Base-by-base conservation (phyloP, 164 flowering plant genomes). In the Liquidambar formosana region DNA sequence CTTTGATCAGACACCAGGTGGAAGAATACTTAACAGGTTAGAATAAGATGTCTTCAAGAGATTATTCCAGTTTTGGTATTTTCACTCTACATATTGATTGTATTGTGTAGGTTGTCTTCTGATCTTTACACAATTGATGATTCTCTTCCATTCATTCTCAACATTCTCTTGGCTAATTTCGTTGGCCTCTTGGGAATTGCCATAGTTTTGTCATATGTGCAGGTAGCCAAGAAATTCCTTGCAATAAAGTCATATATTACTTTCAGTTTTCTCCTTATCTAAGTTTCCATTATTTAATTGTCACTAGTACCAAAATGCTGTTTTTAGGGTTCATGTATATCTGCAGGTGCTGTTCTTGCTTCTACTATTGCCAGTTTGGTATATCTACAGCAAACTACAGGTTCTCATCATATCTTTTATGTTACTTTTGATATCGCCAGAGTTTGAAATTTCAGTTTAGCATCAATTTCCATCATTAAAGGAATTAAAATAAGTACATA, bases 41-140 rank as follows among this genome's bases (percentile, higher is more conserved):
- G 76, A 43, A 18, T 64, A 26, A 41, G 44, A 63, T 13, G 1
- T 3, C 18, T 48, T 56, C 19, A 5, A 48, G 44, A 47, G 3
- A 57, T 54, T 15, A 14, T 52, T 25, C 13, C 21, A 28, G 23
- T 25, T 70, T 63, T 28, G 3, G 26, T 57, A 33, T 53, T 54
- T 46, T 62, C 22, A 57, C 53, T 64, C 28, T 54, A 65, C 27
- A 12, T 18, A 46, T 61, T 45, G 33, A 59, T 74, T 44, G 47
- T 61, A 9, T 51, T 67, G 1, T 86, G 75, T 77, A 94, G 99
- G 85, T 76, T 94, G 51, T 94, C 99, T 54, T 94, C 99, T 48
- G 99, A 94, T 84, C 91, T 90, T 22, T 94, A 94, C 75, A 87
- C 89, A 18, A 90, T 94, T 70, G 99, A 94, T 77, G 99, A 94